Percentiles rank a stretch among this genome's conserved stretches.
Conservation (phyloP, 345 rosid species). For the Rhizophora mangle region DNA sequence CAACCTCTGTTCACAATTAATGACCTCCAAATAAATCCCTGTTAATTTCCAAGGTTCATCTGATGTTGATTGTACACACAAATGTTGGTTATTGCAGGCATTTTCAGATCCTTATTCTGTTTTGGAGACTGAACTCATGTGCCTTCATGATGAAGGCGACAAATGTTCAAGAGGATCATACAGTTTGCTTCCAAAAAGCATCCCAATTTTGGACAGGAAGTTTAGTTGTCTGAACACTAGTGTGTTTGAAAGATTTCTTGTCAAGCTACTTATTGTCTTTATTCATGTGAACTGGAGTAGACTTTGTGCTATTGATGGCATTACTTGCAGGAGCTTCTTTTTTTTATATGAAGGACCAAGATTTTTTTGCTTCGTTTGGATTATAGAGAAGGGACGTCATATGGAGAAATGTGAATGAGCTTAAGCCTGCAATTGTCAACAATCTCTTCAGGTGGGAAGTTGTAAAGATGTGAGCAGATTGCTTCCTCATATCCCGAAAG, state of each 20-base stretch:
- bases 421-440: neutral
- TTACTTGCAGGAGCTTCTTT: neutral
- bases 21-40: neutral
- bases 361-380: neutral
- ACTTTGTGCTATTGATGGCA: neutral
- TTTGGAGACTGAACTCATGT: slow-evolving; percentile 70
- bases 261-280: neutral
- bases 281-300: neutral
- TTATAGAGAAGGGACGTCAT: neutral
- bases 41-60: slow-evolving; percentile 3
- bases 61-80: slow-evolving; percentile 6
- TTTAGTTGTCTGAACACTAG: neutral
- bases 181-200: slow-evolving; percentile 67
- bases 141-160: slow-evolving; percentile 43
- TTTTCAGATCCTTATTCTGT: slow-evolving; percentile 87
- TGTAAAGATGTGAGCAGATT: too few relatives aligned
- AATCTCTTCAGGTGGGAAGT: too few relatives aligned
- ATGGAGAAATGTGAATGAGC: too few relatives aligned
- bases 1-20: too few relatives aligned
- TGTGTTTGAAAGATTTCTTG: slow-evolving; percentile 15
- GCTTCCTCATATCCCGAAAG: too few relatives aligned
- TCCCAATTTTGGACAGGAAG: slow-evolving; percentile 43
- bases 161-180: slow-evolving; percentile 37
- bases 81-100: slow-evolving; percentile 54
- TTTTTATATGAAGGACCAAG: too few relatives aligned